phyloP scores from a whole-genome alignment of 768 basidiomycete genomes.

The Phlegmacium glaucopus region DNA sequence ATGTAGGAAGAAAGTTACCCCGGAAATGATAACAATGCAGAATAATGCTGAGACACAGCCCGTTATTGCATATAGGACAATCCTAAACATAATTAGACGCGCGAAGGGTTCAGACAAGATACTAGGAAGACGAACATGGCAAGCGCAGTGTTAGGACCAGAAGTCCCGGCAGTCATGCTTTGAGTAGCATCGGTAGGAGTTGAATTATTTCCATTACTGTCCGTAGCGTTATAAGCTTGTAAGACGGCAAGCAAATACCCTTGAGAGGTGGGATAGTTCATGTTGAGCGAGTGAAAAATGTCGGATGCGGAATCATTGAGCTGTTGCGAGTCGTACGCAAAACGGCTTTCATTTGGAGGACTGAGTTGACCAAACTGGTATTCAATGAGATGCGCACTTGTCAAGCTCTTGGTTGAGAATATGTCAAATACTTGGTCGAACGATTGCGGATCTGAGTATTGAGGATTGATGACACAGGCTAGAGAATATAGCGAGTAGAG shows the following conservation, averaged over 20 bases:
- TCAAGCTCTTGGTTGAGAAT: constrained; percentile 65
- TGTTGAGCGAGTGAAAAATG: constrained; percentile 42
- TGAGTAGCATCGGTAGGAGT: constrained; percentile 21
- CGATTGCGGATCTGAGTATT: constrained; percentile 57
- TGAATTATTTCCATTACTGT: constrained; percentile 14
- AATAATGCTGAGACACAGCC: constrained; percentile 87
- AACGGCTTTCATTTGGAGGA: constrained; percentile 48
- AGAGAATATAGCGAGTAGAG: constrained; percentile 72
- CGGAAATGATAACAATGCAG: constrained; percentile 79
- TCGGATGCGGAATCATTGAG: constrained; percentile 51
- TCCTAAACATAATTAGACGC: constrained; percentile 41
- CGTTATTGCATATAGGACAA: constrained; percentile 83
- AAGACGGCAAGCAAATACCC: constrained; percentile 74
- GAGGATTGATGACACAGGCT: constrained; percentile 72
- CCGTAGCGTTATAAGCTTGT: constrained; percentile 60
- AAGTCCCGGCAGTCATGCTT: constrained; percentile 13
- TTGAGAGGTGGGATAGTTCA: constrained; percentile 39
- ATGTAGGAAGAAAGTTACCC: constrained; percentile 43
- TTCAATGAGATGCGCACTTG: constrained; percentile 52
- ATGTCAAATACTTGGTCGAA: constrained; percentile 78
- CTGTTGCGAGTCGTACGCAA: constrained; percentile 56
- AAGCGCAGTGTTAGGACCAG: constrained; percentile 48
- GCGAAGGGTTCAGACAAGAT: constrained; percentile 2
- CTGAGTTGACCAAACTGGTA: constrained; percentile 60
- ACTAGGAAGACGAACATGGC: constrained; percentile 59